phyloP scores from a whole-genome alignment of 148 eudicot genomes.

The Diospyros lotus region DNA sequence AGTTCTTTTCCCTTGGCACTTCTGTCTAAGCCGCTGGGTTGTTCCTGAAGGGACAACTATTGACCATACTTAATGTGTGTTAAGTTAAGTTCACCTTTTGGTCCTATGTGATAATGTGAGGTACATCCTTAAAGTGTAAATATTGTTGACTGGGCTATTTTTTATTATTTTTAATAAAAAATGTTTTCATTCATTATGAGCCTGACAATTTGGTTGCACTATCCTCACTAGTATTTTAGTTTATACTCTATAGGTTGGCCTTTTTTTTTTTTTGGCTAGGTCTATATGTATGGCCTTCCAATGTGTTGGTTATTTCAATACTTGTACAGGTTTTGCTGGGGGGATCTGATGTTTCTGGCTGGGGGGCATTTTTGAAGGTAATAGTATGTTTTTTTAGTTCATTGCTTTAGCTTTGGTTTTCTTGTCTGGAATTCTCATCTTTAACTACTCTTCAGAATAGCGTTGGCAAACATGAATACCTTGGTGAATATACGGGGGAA shows the following conservation, averaged over 20 bases:
- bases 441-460: conserved; percentile 47
- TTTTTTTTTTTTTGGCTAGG: not conserved
- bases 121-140: not conserved
- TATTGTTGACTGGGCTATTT: not conserved
- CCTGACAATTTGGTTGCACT: not conserved
- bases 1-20: too few relatives aligned
- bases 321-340: conserved; percentile 83
- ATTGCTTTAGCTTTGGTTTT: conserved; percentile 5
- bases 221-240: not conserved
- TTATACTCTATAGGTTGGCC: not conserved
- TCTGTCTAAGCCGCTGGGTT: too few relatives aligned
- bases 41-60: too few relatives aligned
- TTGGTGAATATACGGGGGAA: conserved; percentile 99
- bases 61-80: too few relatives aligned
- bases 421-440: conserved; percentile 14
- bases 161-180: not conserved
- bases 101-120: too few relatives aligned
- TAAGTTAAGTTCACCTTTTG: too few relatives aligned
- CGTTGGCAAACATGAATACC: conserved; percentile 88
- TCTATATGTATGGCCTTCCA: not conserved
- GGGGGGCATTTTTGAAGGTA: conserved; percentile 99
- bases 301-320: not conserved
- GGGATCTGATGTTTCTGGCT: conserved; percentile 94
- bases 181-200: not conserved
- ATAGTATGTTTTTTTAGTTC: not conserved